Percentiles rank a stretch among this genome's conserved stretches.
These are phyloP conservation scores for Parietaria judaica DNA, from an alignment of 306 rosid species.

Conservation along the genomic window DNA sequence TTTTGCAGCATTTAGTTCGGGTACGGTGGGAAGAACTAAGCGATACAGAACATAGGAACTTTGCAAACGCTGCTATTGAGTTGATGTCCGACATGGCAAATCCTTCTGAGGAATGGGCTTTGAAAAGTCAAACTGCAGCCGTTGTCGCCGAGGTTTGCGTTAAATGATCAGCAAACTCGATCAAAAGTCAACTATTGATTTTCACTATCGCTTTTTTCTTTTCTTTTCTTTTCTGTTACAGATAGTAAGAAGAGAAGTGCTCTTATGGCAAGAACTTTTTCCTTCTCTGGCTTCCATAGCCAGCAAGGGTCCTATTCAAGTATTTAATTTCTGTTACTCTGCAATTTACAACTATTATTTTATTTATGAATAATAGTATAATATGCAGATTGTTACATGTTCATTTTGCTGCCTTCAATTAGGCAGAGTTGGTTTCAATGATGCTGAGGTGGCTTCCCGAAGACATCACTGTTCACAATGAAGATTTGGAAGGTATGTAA, in stretches of 20 bases:
- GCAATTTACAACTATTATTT: constrained; percentile 14
- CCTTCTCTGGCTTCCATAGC: constrained; percentile 70
- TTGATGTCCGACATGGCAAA: constrained; percentile 82
- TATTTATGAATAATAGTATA: not conserved
- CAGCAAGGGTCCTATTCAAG: constrained; percentile 84
- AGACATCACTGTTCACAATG: constrained; percentile 93
- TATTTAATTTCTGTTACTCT: constrained; percentile 26
- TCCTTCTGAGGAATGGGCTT: constrained; percentile 87
- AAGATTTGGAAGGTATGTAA: constrained; percentile 86
- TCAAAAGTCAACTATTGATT: not conserved
- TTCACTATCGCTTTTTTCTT: constrained; percentile 10
- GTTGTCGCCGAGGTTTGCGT: constrained; percentile 84
- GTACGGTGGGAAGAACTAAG: constrained; percentile 86
- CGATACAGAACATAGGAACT: constrained; percentile 55
- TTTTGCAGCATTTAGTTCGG: constrained; percentile 81
- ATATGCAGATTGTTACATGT: constrained; percentile 10
- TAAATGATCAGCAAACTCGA: not conserved
- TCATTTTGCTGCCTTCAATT: constrained; percentile 16
- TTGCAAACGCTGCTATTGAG: constrained; percentile 62
- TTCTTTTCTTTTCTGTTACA: constrained; percentile 31
- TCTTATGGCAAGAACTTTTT: constrained; percentile 68
- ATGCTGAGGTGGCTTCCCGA: constrained; percentile 99
- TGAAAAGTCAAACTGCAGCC: constrained; percentile 96
- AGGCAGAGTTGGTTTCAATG: constrained; percentile 98
- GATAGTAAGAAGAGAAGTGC: constrained; percentile 87